Conservation (phyloP, 768 basidiomycete genomes). For the Lentinula guzmanii region DNA sequence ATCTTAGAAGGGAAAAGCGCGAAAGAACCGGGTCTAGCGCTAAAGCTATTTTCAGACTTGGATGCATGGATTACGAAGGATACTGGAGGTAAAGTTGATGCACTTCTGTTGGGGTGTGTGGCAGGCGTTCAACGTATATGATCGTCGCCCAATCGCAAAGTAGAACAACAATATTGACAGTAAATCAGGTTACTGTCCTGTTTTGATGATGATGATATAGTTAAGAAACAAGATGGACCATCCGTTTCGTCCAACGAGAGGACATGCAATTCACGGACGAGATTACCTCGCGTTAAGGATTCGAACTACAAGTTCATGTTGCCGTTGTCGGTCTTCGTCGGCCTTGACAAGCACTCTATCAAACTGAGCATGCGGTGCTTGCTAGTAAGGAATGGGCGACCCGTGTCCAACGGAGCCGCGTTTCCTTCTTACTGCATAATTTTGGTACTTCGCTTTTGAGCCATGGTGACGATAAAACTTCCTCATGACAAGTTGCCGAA, state of each 20-base stretch:
- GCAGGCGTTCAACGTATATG: conserved; percentile 34
- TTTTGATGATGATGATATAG: no score
- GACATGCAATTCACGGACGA: no score
- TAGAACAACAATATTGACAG: neutral
- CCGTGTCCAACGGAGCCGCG: no score
- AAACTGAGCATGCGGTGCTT: neutral
- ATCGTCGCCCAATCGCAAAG: neutral
- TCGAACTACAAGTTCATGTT: no score
- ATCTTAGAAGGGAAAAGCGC: conserved; percentile 16
- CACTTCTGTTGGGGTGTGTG: conserved; percentile 63
- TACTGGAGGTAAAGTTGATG: conserved; percentile 62
- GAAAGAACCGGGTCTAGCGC: conserved; percentile 44
- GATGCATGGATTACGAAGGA: conserved; percentile 69
- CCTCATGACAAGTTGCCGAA: neutral
- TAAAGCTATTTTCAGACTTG: conserved; percentile 68
- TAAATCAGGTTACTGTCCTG: neutral
- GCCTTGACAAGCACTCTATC: neutral
- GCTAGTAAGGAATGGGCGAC: neutral
- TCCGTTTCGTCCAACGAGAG: no score
- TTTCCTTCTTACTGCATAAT: no score
- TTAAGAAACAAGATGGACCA: no score
- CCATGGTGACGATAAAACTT: neutral
- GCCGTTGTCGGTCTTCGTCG: neutral
- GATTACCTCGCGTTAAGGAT: no score
- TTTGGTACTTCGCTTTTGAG: no score